Conservation (phyloP, 1,284 basidiomycete species). For the Tilletia walkeri region DNA sequence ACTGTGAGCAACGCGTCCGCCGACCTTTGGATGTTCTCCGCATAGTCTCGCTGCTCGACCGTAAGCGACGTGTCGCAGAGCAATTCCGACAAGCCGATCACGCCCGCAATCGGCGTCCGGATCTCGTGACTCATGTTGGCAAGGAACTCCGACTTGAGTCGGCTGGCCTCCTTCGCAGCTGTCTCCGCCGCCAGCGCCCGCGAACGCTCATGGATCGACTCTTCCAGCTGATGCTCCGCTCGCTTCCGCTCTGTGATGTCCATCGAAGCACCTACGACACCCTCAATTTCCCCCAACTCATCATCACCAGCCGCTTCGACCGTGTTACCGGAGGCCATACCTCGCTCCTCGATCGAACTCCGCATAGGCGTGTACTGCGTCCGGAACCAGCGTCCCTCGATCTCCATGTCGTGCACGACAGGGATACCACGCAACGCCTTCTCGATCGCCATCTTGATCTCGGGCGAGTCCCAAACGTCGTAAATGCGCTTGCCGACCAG, state of each 20-base stretch:
- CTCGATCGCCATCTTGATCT: conserved; percentile 39
- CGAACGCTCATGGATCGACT: conserved; percentile 52
- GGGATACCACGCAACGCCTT: conserved; percentile 42
- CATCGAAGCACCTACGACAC: conserved; percentile 56
- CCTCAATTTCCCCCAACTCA: conserved; percentile 35
- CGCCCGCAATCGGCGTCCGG: conserved; percentile 57
- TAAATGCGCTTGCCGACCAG: conserved; percentile 48
- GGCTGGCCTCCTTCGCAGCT: conserved; percentile 60
- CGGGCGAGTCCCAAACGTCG: conserved; percentile 42
- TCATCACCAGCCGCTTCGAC: not conserved
- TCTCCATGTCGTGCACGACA: conserved; percentile 48
- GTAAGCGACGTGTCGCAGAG: conserved; percentile 24
- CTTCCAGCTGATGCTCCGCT: conserved; percentile 49
- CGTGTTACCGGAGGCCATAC: not conserved
- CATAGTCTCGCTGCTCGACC: conserved; percentile 57
- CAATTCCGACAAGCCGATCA: conserved; percentile 56
- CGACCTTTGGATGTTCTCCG: conserved; percentile 57
- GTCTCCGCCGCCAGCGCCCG: conserved; percentile 54
- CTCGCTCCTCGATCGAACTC: not conserved
- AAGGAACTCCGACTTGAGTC: conserved; percentile 59
- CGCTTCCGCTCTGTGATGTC: conserved; percentile 55
- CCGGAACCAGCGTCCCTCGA: conserved; percentile 50
- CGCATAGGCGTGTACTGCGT: conserved; percentile 48
- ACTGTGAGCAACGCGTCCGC: conserved; percentile 59
- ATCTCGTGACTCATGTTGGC: conserved; percentile 59